Conservation (phyloP, 148 eudicot species). For the Spergularia marina region DNA sequence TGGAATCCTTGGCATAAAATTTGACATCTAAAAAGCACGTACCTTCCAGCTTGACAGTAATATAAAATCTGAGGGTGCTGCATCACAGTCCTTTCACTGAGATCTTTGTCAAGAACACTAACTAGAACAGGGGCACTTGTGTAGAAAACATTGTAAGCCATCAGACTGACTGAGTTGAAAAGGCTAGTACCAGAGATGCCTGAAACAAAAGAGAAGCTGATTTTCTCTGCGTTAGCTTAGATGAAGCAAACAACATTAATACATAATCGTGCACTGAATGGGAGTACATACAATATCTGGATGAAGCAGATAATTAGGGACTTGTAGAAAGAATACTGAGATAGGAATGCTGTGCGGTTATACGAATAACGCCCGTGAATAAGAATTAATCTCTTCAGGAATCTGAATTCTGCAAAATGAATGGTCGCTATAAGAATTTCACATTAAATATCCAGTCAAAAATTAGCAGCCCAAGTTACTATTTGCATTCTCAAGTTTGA, state of each 20-base stretch:
- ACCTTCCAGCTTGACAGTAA: slow-evolving; percentile 99
- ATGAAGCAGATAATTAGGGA: slow-evolving; percentile 91
- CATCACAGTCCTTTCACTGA: slow-evolving; percentile 89
- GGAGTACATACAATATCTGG: slow-evolving; percentile 78
- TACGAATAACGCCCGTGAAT: slow-evolving; percentile 98
- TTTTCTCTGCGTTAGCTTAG: slow-evolving; percentile 39
- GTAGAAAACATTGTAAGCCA: slow-evolving; percentile 98
- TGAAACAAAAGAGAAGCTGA: slow-evolving; percentile 95
- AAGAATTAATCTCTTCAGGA: slow-evolving; percentile 86
- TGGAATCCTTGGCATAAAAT: background rate
- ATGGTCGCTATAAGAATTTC: background rate
- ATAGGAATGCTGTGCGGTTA: slow-evolving; percentile 93
- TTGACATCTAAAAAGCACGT: background rate
- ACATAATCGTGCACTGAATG: background rate
- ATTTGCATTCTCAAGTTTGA: background rate
- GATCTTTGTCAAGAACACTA: slow-evolving; percentile 93
- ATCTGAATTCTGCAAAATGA: slow-evolving; percentile 76
- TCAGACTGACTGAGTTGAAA: slow-evolving; percentile 94
- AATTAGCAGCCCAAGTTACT: background rate
- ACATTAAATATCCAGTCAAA: background rate
- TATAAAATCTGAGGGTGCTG: slow-evolving; percentile 96
- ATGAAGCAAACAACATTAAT: background rate
- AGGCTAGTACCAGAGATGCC: slow-evolving; percentile 98
- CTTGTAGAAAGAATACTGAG: slow-evolving; percentile 96
- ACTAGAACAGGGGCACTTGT: slow-evolving; percentile 94